A percentile compares a stretch with the other conserved stretches of the same genome.
Evolutionary conservation across 495 filamentous ascomycete genomes (phyloP).

Genomic region (Penicillium soppii): DNA sequence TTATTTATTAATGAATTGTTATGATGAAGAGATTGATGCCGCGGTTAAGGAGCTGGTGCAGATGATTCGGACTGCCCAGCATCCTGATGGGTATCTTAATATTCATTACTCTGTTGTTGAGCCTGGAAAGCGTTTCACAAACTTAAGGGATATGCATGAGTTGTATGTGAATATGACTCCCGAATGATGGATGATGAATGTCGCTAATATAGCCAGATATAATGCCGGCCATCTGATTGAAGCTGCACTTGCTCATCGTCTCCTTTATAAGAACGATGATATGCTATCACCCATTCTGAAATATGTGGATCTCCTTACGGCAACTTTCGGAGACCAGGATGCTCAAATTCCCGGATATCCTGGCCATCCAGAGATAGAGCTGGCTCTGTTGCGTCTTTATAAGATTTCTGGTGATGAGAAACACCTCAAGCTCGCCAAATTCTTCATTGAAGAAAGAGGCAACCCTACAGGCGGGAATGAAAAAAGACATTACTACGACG

Average conservation of each 20-base stretch:
- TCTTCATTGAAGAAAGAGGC: constrained; percentile 58
- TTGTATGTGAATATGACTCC: constrained; percentile 38
- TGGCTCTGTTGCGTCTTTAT: constrained; percentile 56
- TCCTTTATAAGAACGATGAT: constrained; percentile 48
- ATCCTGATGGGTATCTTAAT: constrained; percentile 58
- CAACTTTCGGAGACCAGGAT: constrained; percentile 47
- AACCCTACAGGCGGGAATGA: constrained; percentile 46
- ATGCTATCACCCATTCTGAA: constrained; percentile 52
- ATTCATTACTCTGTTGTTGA: constrained; percentile 58
- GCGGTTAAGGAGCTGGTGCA: constrained; percentile 55
- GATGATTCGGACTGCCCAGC: constrained; percentile 55
- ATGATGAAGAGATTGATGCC: constrained; percentile 45
- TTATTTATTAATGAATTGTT: constrained; percentile 49
- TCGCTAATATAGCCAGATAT: constrained; percentile 35
- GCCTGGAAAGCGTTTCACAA: constrained; percentile 51
- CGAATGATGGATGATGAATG: background rate
- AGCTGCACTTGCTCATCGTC: constrained; percentile 53
- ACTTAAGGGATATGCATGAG: constrained; percentile 61
- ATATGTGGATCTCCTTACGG: constrained; percentile 52
- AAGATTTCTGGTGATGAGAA: constrained; percentile 42
- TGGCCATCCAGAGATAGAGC: constrained; percentile 60
- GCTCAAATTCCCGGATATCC: constrained; percentile 58
- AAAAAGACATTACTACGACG: constrained; percentile 51
- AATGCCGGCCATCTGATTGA: constrained; percentile 62
- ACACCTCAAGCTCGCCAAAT: constrained; percentile 50